Conservation (phyloP, 2,329 filamentous ascomycete genomes). For the Graphiopsis chlorocephala region DNA sequence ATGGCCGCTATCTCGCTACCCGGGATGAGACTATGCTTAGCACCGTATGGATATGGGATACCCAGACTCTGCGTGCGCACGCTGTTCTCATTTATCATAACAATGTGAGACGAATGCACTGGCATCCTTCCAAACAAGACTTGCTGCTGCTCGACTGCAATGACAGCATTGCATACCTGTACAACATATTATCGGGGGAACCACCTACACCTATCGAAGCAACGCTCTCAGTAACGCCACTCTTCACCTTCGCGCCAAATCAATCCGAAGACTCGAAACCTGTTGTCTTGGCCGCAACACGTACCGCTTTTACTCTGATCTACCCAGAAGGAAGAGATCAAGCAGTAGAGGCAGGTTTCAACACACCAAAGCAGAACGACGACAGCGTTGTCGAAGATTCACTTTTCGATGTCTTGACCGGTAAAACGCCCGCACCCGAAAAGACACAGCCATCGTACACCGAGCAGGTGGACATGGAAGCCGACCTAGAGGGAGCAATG, state of each 20-base stretch:
- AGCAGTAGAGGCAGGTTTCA: conserved; percentile 22
- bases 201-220: conserved; percentile 24
- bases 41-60: conserved; percentile 50
- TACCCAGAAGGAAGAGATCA: conserved; percentile 40
- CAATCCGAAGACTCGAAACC: conserved; percentile 25
- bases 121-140: conserved; percentile 40
- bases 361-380: conserved; percentile 23
- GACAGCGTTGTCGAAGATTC: conserved; percentile 46
- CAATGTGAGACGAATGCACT: conserved; percentile 42
- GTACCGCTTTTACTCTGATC: conserved; percentile 38
- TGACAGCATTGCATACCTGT: conserved; percentile 41
- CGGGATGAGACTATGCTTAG: conserved; percentile 35
- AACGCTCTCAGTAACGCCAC: conserved; percentile 15
- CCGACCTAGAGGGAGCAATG: conserved; percentile 30
- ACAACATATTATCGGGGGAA: conserved; percentile 26
- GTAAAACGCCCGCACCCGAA: conserved; percentile 42
- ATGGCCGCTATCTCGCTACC: conserved; percentile 31
- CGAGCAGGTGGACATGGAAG: conserved; percentile 31
- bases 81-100: conserved; percentile 46
- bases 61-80: conserved; percentile 36
- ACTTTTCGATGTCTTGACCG: conserved; percentile 48
- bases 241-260: conserved; percentile 22
- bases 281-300: conserved; percentile 37
- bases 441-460: conserved; percentile 32
- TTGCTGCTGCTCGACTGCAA: conserved; percentile 44